These are phyloP conservation scores for Chytriomyces sp. DNA, from an alignment of 192 early-diverging fungal species.

Conservation along the genomic window DNA sequence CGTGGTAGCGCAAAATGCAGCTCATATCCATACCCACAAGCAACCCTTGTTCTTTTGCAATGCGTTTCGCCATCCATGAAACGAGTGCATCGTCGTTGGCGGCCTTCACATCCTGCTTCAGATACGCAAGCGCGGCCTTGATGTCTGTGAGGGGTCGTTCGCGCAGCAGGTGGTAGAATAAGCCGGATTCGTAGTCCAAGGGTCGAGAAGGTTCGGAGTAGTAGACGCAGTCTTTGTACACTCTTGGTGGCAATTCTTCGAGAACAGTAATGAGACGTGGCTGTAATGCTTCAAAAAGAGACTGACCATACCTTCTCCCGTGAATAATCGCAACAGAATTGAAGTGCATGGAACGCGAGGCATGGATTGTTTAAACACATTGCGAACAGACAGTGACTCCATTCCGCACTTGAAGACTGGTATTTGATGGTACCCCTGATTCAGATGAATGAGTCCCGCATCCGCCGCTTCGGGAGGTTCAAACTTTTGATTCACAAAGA, in stretches of 20 bases:
- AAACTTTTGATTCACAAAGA: background rate
- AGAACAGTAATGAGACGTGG: background rate
- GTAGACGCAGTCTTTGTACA: slow-evolving; percentile 9
- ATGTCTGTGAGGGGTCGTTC: background rate
- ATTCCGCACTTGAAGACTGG: slow-evolving; percentile 2
- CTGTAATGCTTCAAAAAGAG: background rate
- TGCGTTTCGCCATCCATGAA: slow-evolving; percentile 5
- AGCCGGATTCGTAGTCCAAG: background rate
- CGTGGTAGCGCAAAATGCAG: slow-evolving; percentile 8
- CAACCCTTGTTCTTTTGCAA: slow-evolving; percentile 17
- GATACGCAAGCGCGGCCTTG: background rate
- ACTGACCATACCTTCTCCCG: background rate
- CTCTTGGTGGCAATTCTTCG: slow-evolving; percentile 2
- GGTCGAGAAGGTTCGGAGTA: background rate
- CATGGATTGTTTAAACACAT: background rate
- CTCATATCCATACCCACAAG: slow-evolving; percentile 1
- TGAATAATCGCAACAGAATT: slow-evolving; percentile 2
- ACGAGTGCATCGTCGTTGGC: slow-evolving; percentile 21
- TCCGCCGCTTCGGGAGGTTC: slow-evolving; percentile 2
- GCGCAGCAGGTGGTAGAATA: slow-evolving; percentile 8
- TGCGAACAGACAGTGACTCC: background rate
- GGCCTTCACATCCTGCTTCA: slow-evolving; percentile 12
- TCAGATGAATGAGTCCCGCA: background rate
- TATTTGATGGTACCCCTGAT: slow-evolving; percentile 25
- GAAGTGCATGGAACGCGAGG: slow-evolving; percentile 4